Evolutionary conservation across 257 asterid species (phyloP).

Genomic region (Verbascum thapsus): DNA sequence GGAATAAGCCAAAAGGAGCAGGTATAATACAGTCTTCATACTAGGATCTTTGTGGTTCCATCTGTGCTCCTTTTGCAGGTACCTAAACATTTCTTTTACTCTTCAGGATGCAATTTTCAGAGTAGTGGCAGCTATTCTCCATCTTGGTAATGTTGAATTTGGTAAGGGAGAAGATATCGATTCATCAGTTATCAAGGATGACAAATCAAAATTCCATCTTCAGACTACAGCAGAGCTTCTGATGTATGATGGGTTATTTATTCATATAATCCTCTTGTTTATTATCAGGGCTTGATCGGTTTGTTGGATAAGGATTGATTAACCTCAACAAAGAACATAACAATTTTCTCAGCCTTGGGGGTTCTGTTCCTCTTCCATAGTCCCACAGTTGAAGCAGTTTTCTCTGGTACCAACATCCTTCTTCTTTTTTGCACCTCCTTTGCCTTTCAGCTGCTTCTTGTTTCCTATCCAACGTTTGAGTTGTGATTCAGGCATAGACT

Average conservation of each 20-base stretch:
- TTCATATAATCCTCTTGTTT: conserved; percentile 19
- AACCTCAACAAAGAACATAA: too few species aligned
- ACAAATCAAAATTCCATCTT: conserved; percentile 76
- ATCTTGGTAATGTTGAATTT: conserved; percentile 81
- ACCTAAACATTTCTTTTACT: conserved; percentile 30
- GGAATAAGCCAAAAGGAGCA: conserved; percentile 84
- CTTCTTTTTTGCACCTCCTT: too few species aligned
- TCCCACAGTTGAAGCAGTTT: too few species aligned
- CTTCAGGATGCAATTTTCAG: conserved; percentile 89
- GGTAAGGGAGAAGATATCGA: conserved; percentile 71
- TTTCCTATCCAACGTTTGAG: too few species aligned
- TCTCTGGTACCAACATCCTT: too few species aligned
- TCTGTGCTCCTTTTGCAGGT: conserved; percentile 25
- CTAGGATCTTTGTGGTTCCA: conserved; percentile 26
- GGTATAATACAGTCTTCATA: conserved; percentile 53
- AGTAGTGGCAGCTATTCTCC: conserved; percentile 85
- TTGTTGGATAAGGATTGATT: too few species aligned
- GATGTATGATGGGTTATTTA: conserved; percentile 47
- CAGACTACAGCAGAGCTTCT: conserved; percentile 81
- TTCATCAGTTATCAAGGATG: conserved; percentile 80
- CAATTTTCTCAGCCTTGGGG: too few species aligned
- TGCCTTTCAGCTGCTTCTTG: too few species aligned
- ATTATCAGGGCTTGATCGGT: not conserved
- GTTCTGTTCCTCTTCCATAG: too few species aligned
- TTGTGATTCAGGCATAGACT: too few species aligned